Evolutionary conservation across 2,329 filamentous ascomycete genomes (phyloP), one percentile per base, ranked within the genome.

Genomic region (Chrysoporthe cubensis): DNA sequence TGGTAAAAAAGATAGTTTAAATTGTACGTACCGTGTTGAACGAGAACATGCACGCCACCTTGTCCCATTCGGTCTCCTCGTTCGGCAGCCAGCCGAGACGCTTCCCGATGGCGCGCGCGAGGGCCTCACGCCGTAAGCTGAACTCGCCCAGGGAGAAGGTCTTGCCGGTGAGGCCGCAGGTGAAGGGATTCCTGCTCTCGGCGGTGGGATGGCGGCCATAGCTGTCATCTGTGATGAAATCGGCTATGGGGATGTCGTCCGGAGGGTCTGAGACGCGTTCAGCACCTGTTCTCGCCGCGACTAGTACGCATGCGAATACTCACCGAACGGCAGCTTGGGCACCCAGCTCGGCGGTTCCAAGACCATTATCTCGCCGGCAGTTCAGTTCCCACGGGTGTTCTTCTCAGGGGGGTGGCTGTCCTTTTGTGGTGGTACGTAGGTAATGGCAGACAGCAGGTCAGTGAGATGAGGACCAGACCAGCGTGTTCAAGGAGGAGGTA

Each of bases 41-140:
- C n/a, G 90, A 90, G 79, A 92, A 96, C 40, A 94, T 81, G 4
- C 84, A 90, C 60, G 93, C 82, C 34, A 94, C 91, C 77, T 94
- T 93, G 74, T 96, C 92, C 90, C 90, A 96, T 76, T 94, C 91
- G 0, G 87, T 87, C 14, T 90, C 92, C 66, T 88, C 78, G 72
- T 92, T 90, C 8, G 90, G 88, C 58, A 84, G 78, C 85, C 92
- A 94, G 56, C 87, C 89, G 68, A 96, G 84, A 71, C 92, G 88
- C 75, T 91, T 89, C 52, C 86, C 85, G 44, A 96, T 80, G 32
- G 87, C 90, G 67, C 90, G 86, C 18, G 92, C 86, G 32, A 96
- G 83, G 64, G 81, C 83, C 40, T 93, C 89, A 11, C 91, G 86
- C 32, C 91, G 85, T 66, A 89, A 83, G 62, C 85, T 85, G 57